These are phyloP conservation scores for Macrolepiota dolichaula DNA, from an alignment of 768 basidiomycete species.

Conservation along the genomic window DNA sequence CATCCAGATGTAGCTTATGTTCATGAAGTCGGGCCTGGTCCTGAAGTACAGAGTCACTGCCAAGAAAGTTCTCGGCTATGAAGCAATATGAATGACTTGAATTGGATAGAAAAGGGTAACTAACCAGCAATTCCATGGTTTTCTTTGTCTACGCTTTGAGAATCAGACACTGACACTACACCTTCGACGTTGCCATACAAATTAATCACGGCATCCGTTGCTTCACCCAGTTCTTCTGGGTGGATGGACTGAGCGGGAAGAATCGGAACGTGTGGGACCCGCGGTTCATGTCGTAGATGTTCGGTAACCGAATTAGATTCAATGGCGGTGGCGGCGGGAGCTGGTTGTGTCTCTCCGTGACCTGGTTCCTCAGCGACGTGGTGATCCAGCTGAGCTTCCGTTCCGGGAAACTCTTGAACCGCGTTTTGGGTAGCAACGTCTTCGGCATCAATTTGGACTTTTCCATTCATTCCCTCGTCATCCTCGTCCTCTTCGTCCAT, in stretches of 20 bases:
- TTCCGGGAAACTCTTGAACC: conserved; percentile 14
- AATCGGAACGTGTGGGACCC: neutral
- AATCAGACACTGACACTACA: neutral
- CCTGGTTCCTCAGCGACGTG: neutral
- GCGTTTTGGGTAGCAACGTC: conserved; percentile 16
- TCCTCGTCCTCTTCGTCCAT: neutral
- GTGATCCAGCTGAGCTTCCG: no score
- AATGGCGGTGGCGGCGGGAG: neutral
- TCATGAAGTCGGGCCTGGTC: neutral
- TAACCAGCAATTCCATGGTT: neutral
- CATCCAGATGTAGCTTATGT: neutral
- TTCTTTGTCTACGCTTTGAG: neutral
- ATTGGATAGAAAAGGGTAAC: neutral
- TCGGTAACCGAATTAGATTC: neutral
- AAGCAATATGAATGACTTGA: neutral
- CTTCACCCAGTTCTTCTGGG: neutral
- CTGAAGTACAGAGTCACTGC: neutral
- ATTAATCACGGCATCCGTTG: neutral
- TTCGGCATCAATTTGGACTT: conserved; percentile 14
- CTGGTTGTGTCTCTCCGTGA: neutral
- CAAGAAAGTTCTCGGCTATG: neutral
- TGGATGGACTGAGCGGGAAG: neutral
- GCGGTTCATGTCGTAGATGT: neutral
- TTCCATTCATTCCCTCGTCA: neutral
- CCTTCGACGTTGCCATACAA: neutral